A percentile compares a stretch with the other conserved stretches of the same genome.
phyloP scores from a whole-genome alignment of 139 green algal genomes.

The Diplosphaera chodatii region DNA sequence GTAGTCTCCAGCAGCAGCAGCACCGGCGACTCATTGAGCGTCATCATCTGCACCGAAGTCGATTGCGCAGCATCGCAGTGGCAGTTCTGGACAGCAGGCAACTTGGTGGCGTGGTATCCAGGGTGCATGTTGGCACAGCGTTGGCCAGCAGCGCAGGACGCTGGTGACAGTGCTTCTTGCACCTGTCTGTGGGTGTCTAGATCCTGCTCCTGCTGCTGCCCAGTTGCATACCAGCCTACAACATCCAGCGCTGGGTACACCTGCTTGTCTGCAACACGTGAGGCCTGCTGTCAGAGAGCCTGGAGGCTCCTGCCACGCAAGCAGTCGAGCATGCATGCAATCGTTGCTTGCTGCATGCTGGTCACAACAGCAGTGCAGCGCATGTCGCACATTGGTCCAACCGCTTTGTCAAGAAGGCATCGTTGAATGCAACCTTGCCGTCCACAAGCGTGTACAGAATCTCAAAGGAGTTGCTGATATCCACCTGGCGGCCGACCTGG shows the following conservation, averaged over 20 bases:
- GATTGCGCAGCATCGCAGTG: too few relatives aligned
- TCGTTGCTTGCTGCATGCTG: too few relatives aligned
- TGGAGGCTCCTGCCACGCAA: too few relatives aligned
- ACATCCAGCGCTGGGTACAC: constrained; percentile 86
- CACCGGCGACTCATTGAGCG: constrained; percentile 81
- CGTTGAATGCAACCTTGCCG: constrained; percentile 48
- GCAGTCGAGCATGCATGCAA: too few relatives aligned
- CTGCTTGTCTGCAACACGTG: constrained; percentile 92
- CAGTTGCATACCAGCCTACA: constrained; percentile 91
- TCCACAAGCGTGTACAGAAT: constrained; percentile 36
- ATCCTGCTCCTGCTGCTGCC: constrained; percentile 41
- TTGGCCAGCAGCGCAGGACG: too few relatives aligned
- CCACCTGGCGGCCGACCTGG: constrained; percentile 55
- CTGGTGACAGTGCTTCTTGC: too few relatives aligned
- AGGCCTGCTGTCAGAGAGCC: too few relatives aligned
- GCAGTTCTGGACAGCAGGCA: too few relatives aligned
- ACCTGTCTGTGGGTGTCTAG: constrained; percentile 70
- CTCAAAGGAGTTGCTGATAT: constrained; percentile 92
- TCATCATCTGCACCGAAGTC: constrained; percentile 64
- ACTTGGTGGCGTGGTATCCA: too few relatives aligned
- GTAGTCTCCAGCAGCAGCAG: constrained; percentile 79
- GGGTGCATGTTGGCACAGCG: too few relatives aligned
- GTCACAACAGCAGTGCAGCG: too few relatives aligned
- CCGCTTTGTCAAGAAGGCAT: constrained; percentile 68
- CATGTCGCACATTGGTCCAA: constrained; percentile 79